Evolutionary conservation across 2,329 filamentous ascomycete genomes (phyloP), one percentile per base, ranked within the genome.

Genomic region (Macroventuria anomochaeta): DNA sequence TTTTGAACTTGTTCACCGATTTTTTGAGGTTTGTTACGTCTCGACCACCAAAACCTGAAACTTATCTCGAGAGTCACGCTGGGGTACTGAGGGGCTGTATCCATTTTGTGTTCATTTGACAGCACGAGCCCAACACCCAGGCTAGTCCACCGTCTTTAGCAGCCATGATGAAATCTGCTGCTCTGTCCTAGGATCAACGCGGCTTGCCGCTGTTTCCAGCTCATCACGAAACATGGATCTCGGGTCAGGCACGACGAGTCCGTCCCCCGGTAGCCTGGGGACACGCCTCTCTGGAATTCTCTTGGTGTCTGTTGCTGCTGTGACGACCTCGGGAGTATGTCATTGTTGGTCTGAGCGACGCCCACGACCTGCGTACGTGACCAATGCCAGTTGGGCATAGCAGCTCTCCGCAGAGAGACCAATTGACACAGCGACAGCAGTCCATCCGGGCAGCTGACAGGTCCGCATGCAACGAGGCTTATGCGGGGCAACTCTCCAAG

Each of bases 401-500:
- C 44, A 18, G 5, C 21, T 33, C 34, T 47, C 51, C 40, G 29
- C 32, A 42, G 29, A 38, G 34, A 46, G 38, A 18, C 53, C 55
- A 58, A 63, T 61, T 51, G 58, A 40, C 49, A 51, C 43, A 43
- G 41, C 38, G 53, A 61, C 47, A 36, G 36, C 31, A 47, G 21
- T 34, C 42, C 18, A 31, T 37, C 53, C 21, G 39, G n/a, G 46
- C 51, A 53, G 55, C 57, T 54, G 57, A 53, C 49, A 52, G 40
- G 28, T 43, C 32, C 34, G 43, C 47, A 43, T 46, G 44, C 46
- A 31, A n/a, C 15, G 38, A 28, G 32, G n/a, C 38, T 57, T 37
- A 63, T 65, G 62, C 62, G 62, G 62, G 61, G 57, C 53, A 41
- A 10, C 36, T 23, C 26, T 36, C 32, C 31, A 51, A 46, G 40